Percentiles rank a stretch among this genome's conserved stretches.
These are phyloP conservation scores for Tuber indicum DNA, from an alignment of 495 filamentous ascomycete genomes.

Conservation along the genomic window DNA sequence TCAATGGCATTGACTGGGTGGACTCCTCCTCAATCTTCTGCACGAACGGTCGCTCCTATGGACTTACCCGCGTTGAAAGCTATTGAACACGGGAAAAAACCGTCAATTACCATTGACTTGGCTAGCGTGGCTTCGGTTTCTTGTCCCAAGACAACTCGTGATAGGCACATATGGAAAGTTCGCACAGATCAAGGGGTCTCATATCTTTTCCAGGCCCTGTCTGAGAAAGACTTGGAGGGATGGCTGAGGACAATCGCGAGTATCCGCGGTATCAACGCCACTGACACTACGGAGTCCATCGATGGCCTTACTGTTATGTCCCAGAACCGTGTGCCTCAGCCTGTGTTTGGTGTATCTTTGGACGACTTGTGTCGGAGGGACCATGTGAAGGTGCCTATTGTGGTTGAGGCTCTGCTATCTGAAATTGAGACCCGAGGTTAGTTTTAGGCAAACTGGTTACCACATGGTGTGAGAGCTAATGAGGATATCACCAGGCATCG, in stretches of 20 bases:
- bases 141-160: slow-evolving; percentile 35
- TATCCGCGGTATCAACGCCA: slow-evolving; percentile 38
- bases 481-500: slow-evolving; percentile 27
- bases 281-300: slow-evolving; percentile 41
- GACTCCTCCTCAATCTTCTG: slow-evolving; percentile 38
- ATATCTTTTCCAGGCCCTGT: slow-evolving; percentile 39
- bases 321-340: slow-evolving; percentile 36
- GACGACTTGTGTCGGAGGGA: slow-evolving; percentile 42
- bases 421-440: slow-evolving; percentile 43
- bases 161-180: slow-evolving; percentile 39
- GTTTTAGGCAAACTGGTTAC: background rate
- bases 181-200: slow-evolving; percentile 33
- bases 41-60: slow-evolving; percentile 30
- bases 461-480: slow-evolving; percentile 10
- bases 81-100: slow-evolving; percentile 39
- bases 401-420: slow-evolving; percentile 39
- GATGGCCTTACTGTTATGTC: slow-evolving; percentile 39
- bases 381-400: slow-evolving; percentile 42
- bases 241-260: slow-evolving; percentile 35
- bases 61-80: slow-evolving; percentile 36
- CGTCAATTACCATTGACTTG: slow-evolving; percentile 36
- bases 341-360: slow-evolving; percentile 42
- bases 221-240: slow-evolving; percentile 40
- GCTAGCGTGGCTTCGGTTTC: slow-evolving; percentile 28
- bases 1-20: slow-evolving; percentile 41